These are phyloP conservation scores for Camellia sinensis DNA, from an alignment of 148 eudicot genomes.

Conservation along the genomic window DNA sequence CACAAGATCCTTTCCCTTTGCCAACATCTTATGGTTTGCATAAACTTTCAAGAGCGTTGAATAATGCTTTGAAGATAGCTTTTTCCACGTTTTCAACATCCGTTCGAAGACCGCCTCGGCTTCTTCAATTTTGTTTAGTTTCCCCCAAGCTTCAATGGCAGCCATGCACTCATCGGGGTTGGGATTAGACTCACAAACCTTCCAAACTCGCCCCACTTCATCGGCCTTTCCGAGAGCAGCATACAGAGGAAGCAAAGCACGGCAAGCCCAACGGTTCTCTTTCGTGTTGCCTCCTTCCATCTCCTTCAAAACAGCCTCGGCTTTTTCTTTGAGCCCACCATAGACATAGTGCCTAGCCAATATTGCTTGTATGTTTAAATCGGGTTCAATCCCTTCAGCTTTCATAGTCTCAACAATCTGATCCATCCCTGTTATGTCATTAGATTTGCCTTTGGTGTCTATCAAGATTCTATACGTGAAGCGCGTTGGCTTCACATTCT, in stretches of 20 bases:
- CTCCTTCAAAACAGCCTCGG: slow-evolving; percentile 58
- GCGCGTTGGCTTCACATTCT: slow-evolving; percentile 57
- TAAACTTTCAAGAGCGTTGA: slow-evolving; percentile 56
- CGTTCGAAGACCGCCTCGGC: slow-evolving; percentile 66
- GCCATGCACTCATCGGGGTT: slow-evolving; percentile 44
- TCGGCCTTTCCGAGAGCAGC: slow-evolving; percentile 63
- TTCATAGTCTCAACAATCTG: slow-evolving; percentile 81
- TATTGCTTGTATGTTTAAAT: slow-evolving; percentile 22
- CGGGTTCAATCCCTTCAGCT: slow-evolving; percentile 61
- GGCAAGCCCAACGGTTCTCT: slow-evolving; percentile 34
- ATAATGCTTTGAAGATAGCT: slow-evolving; percentile 44
- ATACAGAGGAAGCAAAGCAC: slow-evolving; percentile 52
- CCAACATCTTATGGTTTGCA: slow-evolving; percentile 67
- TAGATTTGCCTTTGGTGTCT: slow-evolving; percentile 66
- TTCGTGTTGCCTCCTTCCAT: slow-evolving; percentile 53
- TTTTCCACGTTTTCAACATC: slow-evolving; percentile 32
- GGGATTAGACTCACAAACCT: slow-evolving; percentile 42
- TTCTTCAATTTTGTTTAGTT: slow-evolving; percentile 53
- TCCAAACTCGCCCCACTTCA: slow-evolving; percentile 78
- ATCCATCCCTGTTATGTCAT: slow-evolving; percentile 86
- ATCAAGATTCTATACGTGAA: slow-evolving; percentile 72
- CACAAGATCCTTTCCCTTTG: slow-evolving; percentile 70
- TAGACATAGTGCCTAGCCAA: slow-evolving; percentile 63
- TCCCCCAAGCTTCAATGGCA: slow-evolving; percentile 81
- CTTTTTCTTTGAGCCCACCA: slow-evolving; percentile 64